Evolutionary conservation across 2,329 filamentous ascomycete genomes (phyloP).

Genomic region (Colletotrichum sp.): DNA sequence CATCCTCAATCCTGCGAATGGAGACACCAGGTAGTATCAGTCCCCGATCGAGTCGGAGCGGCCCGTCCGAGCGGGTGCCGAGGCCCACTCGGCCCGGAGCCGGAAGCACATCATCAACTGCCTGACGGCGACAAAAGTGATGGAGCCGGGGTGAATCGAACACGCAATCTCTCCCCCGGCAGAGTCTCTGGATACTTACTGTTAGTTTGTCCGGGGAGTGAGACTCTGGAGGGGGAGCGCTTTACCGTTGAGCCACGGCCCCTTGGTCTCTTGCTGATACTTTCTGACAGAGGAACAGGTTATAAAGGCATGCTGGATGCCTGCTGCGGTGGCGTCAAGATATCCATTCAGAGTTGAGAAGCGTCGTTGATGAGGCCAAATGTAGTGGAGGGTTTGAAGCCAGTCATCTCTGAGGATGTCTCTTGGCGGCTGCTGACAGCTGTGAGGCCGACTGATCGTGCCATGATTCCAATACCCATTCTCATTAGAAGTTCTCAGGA

Average conservation of each 20-base stretch:
- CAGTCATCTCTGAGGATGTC: not conserved
- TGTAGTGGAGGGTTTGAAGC: not conserved
- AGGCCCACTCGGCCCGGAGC: not conserved
- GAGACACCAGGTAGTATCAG: not conserved
- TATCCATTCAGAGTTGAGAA: rapidly evolving
- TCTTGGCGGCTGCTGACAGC: too few relatives aligned
- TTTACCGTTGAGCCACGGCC: not conserved
- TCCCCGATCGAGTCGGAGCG: not conserved
- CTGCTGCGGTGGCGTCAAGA: not conserved
- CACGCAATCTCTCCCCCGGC: not conserved
- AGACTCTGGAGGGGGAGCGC: not conserved
- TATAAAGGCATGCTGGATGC: not conserved
- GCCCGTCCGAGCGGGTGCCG: not conserved
- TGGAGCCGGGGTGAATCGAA: not conserved
- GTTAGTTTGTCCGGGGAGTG: not conserved
- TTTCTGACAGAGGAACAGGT: too few relatives aligned
- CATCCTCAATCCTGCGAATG: not conserved
- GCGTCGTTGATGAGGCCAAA: not conserved
- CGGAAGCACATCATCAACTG: not conserved
- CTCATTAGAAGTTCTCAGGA: too few relatives aligned
- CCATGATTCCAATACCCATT: too few relatives aligned
- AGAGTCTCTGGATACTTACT: not conserved
- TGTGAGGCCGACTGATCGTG: too few relatives aligned
- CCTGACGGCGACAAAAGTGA: not conserved
- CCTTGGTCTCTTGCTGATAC: not conserved